Percentiles rank a stretch among this genome's conserved stretches.
phyloP scores from a whole-genome alignment of 306 rosid species.

The Begonia peltatifolia region DNA sequence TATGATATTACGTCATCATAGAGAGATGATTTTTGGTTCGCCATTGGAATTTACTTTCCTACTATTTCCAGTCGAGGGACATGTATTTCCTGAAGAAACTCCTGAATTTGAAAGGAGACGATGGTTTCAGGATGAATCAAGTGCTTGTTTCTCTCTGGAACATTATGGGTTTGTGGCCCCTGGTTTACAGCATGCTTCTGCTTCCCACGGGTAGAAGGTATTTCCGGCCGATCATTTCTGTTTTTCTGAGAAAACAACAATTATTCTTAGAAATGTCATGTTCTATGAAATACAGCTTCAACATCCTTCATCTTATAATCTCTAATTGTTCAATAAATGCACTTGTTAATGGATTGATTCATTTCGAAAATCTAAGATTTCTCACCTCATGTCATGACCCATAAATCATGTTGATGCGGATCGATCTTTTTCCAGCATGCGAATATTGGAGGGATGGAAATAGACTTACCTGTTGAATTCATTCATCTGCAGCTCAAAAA shows the following conservation, averaged over 20 bases:
- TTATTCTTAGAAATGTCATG: neutral
- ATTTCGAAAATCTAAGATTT: too few species aligned
- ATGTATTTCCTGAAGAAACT: conserved; percentile 67
- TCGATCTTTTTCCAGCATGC: neutral
- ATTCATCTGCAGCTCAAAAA: conserved; percentile 50
- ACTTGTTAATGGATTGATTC: neutral
- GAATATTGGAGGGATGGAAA: neutral
- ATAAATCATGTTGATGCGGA: too few species aligned
- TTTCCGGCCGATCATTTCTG: conserved; percentile 2
- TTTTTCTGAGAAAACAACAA: neutral
- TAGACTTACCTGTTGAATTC: neutral
- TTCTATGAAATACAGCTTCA: neutral
- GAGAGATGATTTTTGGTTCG: neutral
- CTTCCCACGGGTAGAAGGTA: conserved; percentile 92
- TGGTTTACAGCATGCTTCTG: conserved; percentile 66
- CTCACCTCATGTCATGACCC: too few species aligned
- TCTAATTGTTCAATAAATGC: neutral
- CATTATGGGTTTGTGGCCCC: conserved; percentile 90
- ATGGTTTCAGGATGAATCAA: conserved; percentile 77
- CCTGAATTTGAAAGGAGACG: conserved; percentile 59
- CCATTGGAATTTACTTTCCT: neutral
- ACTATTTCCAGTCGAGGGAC: conserved; percentile 45
- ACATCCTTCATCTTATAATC: neutral
- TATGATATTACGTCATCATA: neutral
- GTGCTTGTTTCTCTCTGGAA: conserved; percentile 81